Base-by-base conservation (phyloP, 2,329 filamentous ascomycete species). In the Paecilomyces variotii region DNA sequence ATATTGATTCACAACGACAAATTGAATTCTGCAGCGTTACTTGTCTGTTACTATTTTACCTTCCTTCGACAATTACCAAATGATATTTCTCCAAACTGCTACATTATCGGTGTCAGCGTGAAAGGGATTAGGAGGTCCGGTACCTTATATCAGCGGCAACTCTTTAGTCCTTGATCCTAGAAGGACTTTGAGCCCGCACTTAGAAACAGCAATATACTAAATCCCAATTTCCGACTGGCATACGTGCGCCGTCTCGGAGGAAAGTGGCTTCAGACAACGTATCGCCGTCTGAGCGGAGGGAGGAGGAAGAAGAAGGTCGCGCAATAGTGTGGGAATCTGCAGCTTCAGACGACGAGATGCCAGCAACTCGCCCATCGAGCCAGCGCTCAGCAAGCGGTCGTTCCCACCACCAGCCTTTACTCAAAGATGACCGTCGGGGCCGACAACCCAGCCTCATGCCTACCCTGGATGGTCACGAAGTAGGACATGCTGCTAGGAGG, bases 351-450 rank as follows among this genome's bases (percentile, higher is more conserved):
- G 77, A 77, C 69, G 75, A 78, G 34, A 76, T 80, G 67, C 69
- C 74, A 56, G 68, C 70, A 61, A 76, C 70, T 62, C 76, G 79
- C 62, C 76, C 82, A 19, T 70, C 77, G 54, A 74, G 80, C 67
- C 74, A 79, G 63, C 78, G 76, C 56, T 76, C 78, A 14, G 70
- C 72, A 2, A 78, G 82, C 59, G 78, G 77, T 59, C 79, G 79
- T 54, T 75, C 76, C 54, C 39, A 45, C 11, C 75, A 82, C 57
- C 75, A 80, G 62, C 84, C 84, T 26, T 70, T 87, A 62, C 75
- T 87, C 32, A 79, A 79, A 60, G 73, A 77, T 63, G 76, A 79
- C 53, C 70, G 63, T 24, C 68, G 73, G 62, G 74, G 70, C 54
- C 72, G 75, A 59, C 66, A 73, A 53, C 69, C 70, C 14, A 68